Percentiles rank a stretch among this genome's conserved stretches.
Evolutionary conservation across 495 filamentous ascomycete genomes (phyloP).

Genomic region (Tuber aestivum): DNA sequence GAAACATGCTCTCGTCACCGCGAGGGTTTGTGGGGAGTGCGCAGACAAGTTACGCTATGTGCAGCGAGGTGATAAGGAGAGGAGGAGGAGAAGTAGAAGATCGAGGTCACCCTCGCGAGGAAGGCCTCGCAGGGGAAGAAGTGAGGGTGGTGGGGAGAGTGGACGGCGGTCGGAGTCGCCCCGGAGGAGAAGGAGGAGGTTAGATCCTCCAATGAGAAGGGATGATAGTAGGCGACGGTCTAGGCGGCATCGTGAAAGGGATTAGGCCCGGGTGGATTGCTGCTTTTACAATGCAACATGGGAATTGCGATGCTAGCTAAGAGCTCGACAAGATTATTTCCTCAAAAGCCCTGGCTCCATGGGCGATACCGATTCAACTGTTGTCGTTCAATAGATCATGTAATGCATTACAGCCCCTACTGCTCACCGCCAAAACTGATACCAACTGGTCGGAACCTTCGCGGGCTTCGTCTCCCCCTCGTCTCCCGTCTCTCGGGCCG

Average conservation of each 20-base stretch:
- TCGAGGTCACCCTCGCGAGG: slow-evolving; percentile 16
- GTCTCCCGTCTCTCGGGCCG: not conserved
- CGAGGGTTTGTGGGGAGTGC: slow-evolving; percentile 39
- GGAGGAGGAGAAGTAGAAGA: slow-evolving; percentile 16
- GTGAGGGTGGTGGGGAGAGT: slow-evolving; percentile 2
- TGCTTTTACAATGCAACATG: not conserved
- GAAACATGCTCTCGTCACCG: slow-evolving; percentile 41
- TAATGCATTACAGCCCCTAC: not conserved
- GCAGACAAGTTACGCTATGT: slow-evolving; percentile 32
- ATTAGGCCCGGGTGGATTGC: not conserved
- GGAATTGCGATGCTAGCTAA: not conserved
- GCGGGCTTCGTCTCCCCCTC: not conserved
- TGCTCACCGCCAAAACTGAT: not conserved
- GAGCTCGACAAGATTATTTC: not conserved
- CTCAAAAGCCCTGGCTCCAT: not conserved
- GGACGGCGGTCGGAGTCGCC: not conserved
- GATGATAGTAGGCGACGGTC: not conserved
- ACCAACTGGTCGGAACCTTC: not conserved
- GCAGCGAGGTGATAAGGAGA: slow-evolving; percentile 20
- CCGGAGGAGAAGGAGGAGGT: not conserved
- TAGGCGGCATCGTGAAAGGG: not conserved
- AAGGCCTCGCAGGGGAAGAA: slow-evolving; percentile 5
- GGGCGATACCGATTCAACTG: not conserved
- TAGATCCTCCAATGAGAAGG: not conserved
- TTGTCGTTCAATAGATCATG: not conserved